Evolutionary conservation across 2,329 filamentous ascomycete species (phyloP), one percentile per base, ranked within the genome.

Genomic region (Neonectria hederae): DNA sequence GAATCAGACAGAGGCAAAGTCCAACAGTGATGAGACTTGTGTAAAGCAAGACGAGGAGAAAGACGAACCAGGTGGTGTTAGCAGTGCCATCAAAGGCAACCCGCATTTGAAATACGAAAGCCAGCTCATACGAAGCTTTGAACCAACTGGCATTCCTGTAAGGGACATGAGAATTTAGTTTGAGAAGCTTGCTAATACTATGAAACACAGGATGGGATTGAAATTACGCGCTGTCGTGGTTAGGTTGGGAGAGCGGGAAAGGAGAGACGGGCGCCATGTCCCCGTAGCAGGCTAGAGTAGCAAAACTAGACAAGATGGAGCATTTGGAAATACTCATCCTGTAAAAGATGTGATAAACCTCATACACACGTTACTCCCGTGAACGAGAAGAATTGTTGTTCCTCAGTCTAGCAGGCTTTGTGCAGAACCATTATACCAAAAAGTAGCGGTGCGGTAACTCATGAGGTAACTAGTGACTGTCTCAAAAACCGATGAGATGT

Each of bases 51-150:
- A 85, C 56, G 79, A 89, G 75, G 92, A 91, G 79, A 79, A 82
- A 48, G 77, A 83, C 49, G 80, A 80, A 0, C 78, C 83, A 65
- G 82, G 78, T 55, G 76, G 76, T 54, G 19, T 76, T 26, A 72
- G 74, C n/a, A 66, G 61, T 17, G 75, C 73, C n/a, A 62, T 71
- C 1, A 74, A 74, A 42, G 90, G 90, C 1, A 89, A 92, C 71
- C 89, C 90, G 2, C 84, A 86, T 63, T 74, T 93, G 65, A 78
- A 89, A 14, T 93, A 93, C 73, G 83, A 90, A 73, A 92, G 88
- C 74, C 80, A 83, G 65, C 76, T 92, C 55, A 76, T 88, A 21
- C 79, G 90, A 64, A 90, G 89, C 72, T 91, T 86, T 76, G 90
- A 92, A 76, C 89, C 90, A 1, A 89, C 88, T 5, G 90, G 89